phyloP scores from a whole-genome alignment of 176 grass and related monocot genomes.

The Aegilops umbellulata region DNA sequence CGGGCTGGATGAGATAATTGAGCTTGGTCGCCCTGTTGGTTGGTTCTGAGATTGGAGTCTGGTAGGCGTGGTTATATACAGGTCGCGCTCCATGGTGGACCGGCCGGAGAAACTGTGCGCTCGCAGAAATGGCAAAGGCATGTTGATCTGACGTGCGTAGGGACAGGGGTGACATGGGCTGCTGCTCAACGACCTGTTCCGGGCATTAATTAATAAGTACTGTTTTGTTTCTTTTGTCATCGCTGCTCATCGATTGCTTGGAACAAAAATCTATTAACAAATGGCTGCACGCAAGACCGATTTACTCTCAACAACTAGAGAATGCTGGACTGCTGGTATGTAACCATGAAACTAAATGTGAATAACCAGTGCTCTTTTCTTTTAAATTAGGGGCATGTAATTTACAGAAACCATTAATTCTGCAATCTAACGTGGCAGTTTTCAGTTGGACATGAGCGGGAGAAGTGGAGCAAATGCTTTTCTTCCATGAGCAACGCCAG shows the following conservation, averaged over 20 bases:
- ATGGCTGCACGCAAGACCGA: background rate
- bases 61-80: constrained; percentile 16
- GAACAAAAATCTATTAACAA: background rate
- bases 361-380: too few relatives aligned
- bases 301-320: background rate
- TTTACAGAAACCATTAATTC: too few relatives aligned
- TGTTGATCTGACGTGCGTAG: constrained; percentile 37
- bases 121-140: constrained; percentile 18
- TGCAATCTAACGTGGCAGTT: too few relatives aligned
- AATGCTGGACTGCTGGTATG: background rate
- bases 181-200: constrained; percentile 27
- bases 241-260: background rate
- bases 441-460: too few relatives aligned
- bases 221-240: too few relatives aligned
- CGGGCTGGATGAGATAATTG: background rate
- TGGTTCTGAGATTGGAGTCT: background rate
- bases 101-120: background rate
- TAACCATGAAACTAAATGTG: too few relatives aligned
- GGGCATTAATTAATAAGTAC: background rate
- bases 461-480: too few relatives aligned
- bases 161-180: constrained; percentile 38
- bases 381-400: too few relatives aligned
- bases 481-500: too few relatives aligned
- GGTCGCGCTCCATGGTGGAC: background rate
- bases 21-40: background rate